Percentiles rank a stretch among this genome's conserved stretches.
Evolutionary conservation across 495 filamentous ascomycete genomes (phyloP).

Genomic region (Penicillium chermesinum): DNA sequence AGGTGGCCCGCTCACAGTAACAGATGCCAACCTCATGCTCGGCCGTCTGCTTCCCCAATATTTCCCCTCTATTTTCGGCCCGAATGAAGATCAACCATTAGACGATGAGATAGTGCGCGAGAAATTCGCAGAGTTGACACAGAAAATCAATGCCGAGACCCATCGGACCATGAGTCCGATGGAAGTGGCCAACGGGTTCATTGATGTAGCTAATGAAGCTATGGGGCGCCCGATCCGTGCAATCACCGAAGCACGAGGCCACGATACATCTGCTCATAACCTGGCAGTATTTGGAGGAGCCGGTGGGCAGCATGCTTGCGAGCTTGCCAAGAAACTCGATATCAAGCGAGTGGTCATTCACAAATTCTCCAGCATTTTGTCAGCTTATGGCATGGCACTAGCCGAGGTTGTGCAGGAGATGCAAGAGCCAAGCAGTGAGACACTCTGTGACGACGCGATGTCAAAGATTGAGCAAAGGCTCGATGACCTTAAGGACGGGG

Average conservation of each 20-base stretch:
- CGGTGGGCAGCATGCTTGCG: constrained; percentile 91
- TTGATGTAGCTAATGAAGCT: constrained; percentile 80
- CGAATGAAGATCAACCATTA: constrained; percentile 62
- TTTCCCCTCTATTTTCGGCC: constrained; percentile 91
- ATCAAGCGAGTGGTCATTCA: constrained; percentile 86
- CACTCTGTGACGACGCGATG: neutral
- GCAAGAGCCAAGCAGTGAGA: constrained; percentile 54
- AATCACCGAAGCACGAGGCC: constrained; percentile 88
- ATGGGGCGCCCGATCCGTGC: constrained; percentile 93
- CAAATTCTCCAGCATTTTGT: constrained; percentile 88
- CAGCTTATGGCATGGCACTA: constrained; percentile 94
- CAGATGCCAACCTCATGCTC: constrained; percentile 83
- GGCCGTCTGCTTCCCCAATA: constrained; percentile 84
- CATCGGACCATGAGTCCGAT: constrained; percentile 66
- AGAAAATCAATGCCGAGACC: neutral
- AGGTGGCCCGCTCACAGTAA: constrained; percentile 82
- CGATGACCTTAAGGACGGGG: neutral
- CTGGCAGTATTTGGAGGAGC: constrained; percentile 93
- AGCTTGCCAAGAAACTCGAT: constrained; percentile 72
- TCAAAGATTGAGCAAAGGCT: too few species aligned
- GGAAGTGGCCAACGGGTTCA: constrained; percentile 72
- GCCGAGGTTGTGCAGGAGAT: constrained; percentile 92
- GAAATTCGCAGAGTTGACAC: neutral
- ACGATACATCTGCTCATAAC: constrained; percentile 84
- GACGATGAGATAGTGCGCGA: neutral